Percentiles rank a stretch among this genome's conserved stretches.
Evolutionary conservation across 352 stramenopile genomes (phyloP).

Genomic region (Phytophthora hibernalis): DNA sequence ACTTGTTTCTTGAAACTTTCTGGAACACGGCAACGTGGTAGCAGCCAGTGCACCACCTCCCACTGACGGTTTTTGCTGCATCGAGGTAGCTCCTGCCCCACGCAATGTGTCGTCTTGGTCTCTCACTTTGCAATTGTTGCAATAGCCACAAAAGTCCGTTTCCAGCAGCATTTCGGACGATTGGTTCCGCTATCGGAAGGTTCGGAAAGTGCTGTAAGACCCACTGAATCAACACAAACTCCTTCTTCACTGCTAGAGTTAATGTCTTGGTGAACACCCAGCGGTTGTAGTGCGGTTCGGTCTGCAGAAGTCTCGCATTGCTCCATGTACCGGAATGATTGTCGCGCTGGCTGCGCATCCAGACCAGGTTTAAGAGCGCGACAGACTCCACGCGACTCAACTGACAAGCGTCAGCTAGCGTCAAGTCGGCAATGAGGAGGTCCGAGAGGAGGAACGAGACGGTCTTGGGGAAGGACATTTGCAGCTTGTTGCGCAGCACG

Average conservation of each 20-base stretch:
- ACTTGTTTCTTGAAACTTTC: neutral
- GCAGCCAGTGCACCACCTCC: conserved; percentile 1
- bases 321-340: neutral
- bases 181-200: neutral
- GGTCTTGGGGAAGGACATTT: neutral
- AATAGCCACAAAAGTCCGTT: neutral
- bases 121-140: neutral
- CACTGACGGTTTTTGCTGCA: neutral
- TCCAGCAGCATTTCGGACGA: neutral
- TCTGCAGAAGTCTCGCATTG: conserved; percentile 4
- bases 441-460: conserved; percentile 11
- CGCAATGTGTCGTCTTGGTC: neutral
- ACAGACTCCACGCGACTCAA: conserved; percentile 8
- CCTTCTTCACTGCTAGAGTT: neutral
- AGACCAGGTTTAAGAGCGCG: conserved; percentile 7
- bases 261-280: conserved; percentile 9
- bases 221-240: conserved; percentile 12
- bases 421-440: conserved; percentile 10
- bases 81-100: neutral
- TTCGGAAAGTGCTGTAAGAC: conserved; percentile 6
- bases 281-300: conserved; percentile 1
- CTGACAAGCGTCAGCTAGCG: neutral
- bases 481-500: neutral
- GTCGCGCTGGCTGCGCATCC: neutral
- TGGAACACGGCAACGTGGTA: neutral